Evolutionary conservation across 2,329 filamentous ascomycete genomes (phyloP).

Genomic region (Aspergillus fischeri): DNA sequence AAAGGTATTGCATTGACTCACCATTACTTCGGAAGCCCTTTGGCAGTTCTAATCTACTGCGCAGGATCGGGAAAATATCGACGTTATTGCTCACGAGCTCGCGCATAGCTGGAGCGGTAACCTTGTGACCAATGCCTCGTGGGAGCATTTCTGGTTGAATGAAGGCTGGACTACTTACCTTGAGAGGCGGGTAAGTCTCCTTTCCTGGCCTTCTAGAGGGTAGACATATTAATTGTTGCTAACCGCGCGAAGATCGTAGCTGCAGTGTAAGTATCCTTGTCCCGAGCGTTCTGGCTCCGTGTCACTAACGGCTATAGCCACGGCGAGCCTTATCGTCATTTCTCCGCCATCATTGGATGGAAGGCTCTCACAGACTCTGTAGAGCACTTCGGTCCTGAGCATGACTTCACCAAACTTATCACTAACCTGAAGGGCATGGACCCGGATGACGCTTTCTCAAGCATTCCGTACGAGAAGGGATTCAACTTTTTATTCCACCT

Average conservation of each 20-base stretch:
- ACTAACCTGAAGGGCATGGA: slow-evolving; percentile 84
- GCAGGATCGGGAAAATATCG: slow-evolving; percentile 77
- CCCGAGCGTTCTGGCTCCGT: neutral
- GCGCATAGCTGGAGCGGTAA: slow-evolving; percentile 84
- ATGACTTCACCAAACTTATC: slow-evolving; percentile 90
- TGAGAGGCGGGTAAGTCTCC: slow-evolving; percentile 61
- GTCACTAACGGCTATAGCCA: slow-evolving; percentile 50
- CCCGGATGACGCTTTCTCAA: slow-evolving; percentile 92
- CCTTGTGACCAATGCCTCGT: slow-evolving; percentile 51
- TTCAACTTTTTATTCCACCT: slow-evolving; percentile 92
- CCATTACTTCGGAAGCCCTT: neutral
- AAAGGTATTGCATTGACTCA: slow-evolving; percentile 45
- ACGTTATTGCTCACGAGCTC: slow-evolving; percentile 88
- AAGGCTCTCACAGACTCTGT: slow-evolving; percentile 80
- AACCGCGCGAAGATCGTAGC: slow-evolving; percentile 34
- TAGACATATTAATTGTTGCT: slow-evolving; percentile 6
- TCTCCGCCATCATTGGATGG: slow-evolving; percentile 95
- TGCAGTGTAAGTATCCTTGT: slow-evolving; percentile 29
- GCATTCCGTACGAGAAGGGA: slow-evolving; percentile 91
- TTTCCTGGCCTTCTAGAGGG: neutral
- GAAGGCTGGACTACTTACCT: slow-evolving; percentile 93
- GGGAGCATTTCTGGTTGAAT: slow-evolving; percentile 58
- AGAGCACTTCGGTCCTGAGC: slow-evolving; percentile 71
- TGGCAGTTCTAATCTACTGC: neutral
- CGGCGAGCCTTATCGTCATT: slow-evolving; percentile 81